Percentiles rank a stretch among this genome's conserved stretches.
These are phyloP conservation scores for Petunia axillaris DNA, from an alignment of 257 asterid genomes.

Conservation along the genomic window DNA sequence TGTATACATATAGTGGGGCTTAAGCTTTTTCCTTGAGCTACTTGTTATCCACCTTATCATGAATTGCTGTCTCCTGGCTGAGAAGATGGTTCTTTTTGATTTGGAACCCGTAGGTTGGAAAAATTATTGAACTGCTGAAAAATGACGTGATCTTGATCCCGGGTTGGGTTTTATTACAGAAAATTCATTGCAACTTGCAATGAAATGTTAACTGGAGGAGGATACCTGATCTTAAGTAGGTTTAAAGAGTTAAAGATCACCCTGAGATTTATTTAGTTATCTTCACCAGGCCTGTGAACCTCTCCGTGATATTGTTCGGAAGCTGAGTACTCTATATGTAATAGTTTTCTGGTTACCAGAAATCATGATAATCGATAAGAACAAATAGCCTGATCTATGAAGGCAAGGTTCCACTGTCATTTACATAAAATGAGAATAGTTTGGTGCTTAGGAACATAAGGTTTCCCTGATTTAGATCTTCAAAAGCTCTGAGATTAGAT, in stretches of 20 bases:
- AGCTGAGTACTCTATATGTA: background rate
- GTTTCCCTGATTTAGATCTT: background rate
- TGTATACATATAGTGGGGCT: background rate
- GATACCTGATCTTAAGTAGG: background rate
- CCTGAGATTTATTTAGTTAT: too few relatives aligned
- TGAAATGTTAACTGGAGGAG: background rate
- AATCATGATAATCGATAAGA: background rate
- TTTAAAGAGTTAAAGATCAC: too few relatives aligned
- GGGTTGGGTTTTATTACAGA: background rate
- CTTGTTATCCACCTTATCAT: slow-evolving; percentile 18
- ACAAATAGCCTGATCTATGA: background rate
- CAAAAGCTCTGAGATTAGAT: background rate
- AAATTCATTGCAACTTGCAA: slow-evolving; percentile 5
- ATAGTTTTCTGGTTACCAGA: background rate
- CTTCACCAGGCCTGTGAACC: background rate
- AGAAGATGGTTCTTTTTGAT: background rate
- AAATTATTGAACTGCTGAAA: slow-evolving; percentile 14
- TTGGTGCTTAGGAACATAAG: slow-evolving; percentile 18
- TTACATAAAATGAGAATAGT: background rate
- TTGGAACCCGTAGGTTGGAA: background rate
- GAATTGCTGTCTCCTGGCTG: background rate
- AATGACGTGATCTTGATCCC: background rate
- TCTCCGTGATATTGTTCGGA: background rate
- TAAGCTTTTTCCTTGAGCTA: background rate
- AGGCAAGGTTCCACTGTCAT: background rate